Percentiles rank a stretch among this genome's conserved stretches.
These are phyloP conservation scores for Phytophthora kernoviae DNA, from an alignment of 352 stramenopile species.

Conservation along the genomic window DNA sequence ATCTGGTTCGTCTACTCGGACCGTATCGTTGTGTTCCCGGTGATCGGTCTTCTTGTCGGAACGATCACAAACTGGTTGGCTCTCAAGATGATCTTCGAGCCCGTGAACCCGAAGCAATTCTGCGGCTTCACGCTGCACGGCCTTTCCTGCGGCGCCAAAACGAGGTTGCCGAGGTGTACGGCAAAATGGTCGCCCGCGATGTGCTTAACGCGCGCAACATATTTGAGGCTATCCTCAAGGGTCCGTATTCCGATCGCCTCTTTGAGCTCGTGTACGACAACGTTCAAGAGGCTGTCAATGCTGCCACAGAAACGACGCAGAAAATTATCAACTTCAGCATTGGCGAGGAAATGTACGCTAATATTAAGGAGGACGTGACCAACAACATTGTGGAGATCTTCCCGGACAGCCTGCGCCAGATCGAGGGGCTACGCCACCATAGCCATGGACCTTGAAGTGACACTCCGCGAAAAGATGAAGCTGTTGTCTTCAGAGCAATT, in stretches of 20 bases:
- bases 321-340: conserved; percentile 88
- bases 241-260: conserved; percentile 83
- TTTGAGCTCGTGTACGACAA: conserved; percentile 91
- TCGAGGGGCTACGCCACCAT: conserved; percentile 94
- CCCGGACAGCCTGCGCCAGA: conserved; percentile 86
- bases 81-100: conserved; percentile 94
- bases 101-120: conserved; percentile 86
- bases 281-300: conserved; percentile 85
- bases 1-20: conserved; percentile 89
- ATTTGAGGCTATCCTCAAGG: conserved; percentile 89
- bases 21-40: conserved; percentile 87
- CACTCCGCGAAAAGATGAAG: conserved; percentile 93
- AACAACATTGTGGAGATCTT: conserved; percentile 90
- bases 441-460: conserved; percentile 92
- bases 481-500: conserved; percentile 90
- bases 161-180: conserved; percentile 90
- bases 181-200: conserved; percentile 80
- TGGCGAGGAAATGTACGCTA: conserved; percentile 81
- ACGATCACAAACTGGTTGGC: conserved; percentile 97
- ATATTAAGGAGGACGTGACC: conserved; percentile 89
- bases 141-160: conserved; percentile 95
- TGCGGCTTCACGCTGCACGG: conserved; percentile 94
- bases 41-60: conserved; percentile 95
- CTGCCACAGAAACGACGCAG: conserved; percentile 72
- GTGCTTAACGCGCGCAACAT: conserved; percentile 91